Evolutionary conservation across 495 filamentous ascomycete species (phyloP).

Genomic region (Trichoderma gamsii): DNA sequence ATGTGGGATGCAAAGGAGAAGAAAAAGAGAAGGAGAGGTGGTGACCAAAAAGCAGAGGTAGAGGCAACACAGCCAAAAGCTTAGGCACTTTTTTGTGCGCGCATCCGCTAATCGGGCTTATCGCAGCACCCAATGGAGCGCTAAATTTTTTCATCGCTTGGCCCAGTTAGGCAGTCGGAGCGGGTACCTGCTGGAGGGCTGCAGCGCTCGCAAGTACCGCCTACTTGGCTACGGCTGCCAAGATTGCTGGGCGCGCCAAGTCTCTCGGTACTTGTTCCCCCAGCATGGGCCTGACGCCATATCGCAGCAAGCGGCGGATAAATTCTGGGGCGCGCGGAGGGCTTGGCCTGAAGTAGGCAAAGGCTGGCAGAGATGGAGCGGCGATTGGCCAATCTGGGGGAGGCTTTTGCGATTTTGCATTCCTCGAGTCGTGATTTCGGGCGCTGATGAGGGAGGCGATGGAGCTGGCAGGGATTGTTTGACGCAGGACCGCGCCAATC

Average conservation of each 20-base stretch:
- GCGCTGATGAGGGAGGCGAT: too few species aligned
- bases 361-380: too few species aligned
- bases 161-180: background rate
- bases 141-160: constrained; percentile 5
- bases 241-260: background rate
- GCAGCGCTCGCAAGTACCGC: background rate
- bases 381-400: too few species aligned
- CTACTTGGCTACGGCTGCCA: background rate
- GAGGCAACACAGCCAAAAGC: too few species aligned
- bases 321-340: background rate
- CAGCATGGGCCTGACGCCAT: too few species aligned
- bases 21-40: background rate
- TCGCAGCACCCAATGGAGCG: background rate
- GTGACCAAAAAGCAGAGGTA: background rate
- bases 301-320: background rate
- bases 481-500: too few species aligned
- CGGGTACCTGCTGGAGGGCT: background rate
- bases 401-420: too few species aligned
- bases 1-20: background rate
- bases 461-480: too few species aligned
- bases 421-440: too few species aligned
- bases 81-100: background rate
- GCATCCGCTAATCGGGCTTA: constrained; percentile 4
- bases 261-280: background rate
- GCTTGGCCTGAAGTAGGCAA: too few species aligned